Evolutionary conservation across 2,329 filamentous ascomycete species (phyloP), one percentile per base, ranked within the genome.

Genomic region (Alternaria incomplexa): DNA sequence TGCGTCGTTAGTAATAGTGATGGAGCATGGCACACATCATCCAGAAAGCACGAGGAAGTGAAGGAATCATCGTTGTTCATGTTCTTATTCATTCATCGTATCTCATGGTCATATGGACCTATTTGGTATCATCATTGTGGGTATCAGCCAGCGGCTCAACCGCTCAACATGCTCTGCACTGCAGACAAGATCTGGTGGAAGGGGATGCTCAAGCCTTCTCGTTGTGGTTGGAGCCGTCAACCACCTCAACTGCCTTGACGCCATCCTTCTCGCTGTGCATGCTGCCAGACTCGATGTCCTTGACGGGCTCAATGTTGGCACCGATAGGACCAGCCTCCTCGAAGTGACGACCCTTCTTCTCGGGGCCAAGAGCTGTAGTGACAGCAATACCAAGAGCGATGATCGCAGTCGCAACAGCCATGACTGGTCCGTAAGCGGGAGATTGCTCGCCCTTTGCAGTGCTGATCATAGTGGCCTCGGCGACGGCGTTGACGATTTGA

Each of bases 381-480:
- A 90, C 74, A 11, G 85, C 83, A 64, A 94, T 93, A 2, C 91
- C 91, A 0, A 87, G 48, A 1, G 89, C 90, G 66, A 93, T 93
- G 69, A 94, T 93, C 2, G 89, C 91, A 3, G 91, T 93, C 4
- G 89, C 91, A 58, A 93, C 83, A 12, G 86, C 91, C 91, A 93
- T 94, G 15, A 87, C 87, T 0, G 89, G 91, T 0, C 91, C 91
- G 69, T 93, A 93, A 0, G 90, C 90, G 54, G 91, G 87, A 1
- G 88, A 90, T 4, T 75, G 77, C 59, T 88, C 77, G 4, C 91
- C 90, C 10, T 83, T 81, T 6, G 75, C 74, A 44, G 85, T 83
- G 0, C 79, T 87, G 48, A 93, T 82, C 36, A 72, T 69, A 15
- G 69, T 70, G 5, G 63, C 63, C 73, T 93, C 90, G 1, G 91